These are phyloP conservation scores for Camellia japonica DNA, from an alignment of 148 eudicot species.

Conservation along the genomic window DNA sequence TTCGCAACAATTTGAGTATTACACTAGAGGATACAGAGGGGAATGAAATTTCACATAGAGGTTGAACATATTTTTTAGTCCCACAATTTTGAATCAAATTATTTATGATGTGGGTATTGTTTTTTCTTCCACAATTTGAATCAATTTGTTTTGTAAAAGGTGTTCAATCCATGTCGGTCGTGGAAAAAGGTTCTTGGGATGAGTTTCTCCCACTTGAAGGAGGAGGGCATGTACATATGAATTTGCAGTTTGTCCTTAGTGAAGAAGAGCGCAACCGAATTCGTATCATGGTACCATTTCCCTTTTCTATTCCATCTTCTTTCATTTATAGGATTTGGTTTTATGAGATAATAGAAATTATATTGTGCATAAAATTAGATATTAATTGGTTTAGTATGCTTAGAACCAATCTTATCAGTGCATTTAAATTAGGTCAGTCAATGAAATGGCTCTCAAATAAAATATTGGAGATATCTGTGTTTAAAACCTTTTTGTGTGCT, in stretches of 20 bases:
- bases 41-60: slow-evolving; percentile 63
- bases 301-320: background rate
- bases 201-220: slow-evolving; percentile 68
- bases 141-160: slow-evolving; percentile 32
- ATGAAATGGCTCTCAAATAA: background rate
- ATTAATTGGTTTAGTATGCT: background rate
- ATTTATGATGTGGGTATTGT: background rate
- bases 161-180: slow-evolving; percentile 55
- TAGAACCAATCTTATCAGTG: background rate
- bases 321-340: background rate
- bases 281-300: slow-evolving; percentile 59
- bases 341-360: background rate
- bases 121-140: slow-evolving; percentile 10
- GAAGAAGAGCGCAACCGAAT: slow-evolving; percentile 70
- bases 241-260: slow-evolving; percentile 60
- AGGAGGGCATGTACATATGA: slow-evolving; percentile 74
- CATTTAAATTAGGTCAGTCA: background rate
- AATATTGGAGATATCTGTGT: background rate
- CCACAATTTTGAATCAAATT: background rate
- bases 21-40: slow-evolving; percentile 62
- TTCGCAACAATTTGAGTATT: slow-evolving; percentile 66
- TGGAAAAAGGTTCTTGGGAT: slow-evolving; percentile 81
- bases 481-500: background rate
- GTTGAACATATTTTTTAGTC: slow-evolving; percentile 27
- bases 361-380: no score